These are phyloP conservation scores for Fusarium penzigii DNA, from an alignment of 2,329 filamentous ascomycete genomes.

Conservation along the genomic window DNA sequence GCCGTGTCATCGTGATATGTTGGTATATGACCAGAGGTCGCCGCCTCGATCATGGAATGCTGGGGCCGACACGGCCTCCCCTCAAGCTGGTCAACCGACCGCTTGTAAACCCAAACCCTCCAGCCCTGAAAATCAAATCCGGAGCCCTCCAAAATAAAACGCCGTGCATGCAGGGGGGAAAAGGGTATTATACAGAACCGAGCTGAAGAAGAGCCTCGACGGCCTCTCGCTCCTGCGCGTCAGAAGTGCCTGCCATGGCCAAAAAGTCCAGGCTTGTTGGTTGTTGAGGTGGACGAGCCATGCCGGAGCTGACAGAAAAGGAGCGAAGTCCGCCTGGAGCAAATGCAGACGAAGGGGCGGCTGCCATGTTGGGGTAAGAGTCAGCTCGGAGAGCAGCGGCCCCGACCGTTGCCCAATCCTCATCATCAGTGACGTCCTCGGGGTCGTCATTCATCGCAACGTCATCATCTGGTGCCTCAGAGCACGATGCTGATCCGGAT, in stretches of 20 bases:
- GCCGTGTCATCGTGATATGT: constrained; percentile 37
- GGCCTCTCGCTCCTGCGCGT: constrained; percentile 77
- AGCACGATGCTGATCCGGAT: constrained; percentile 71
- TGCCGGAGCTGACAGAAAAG: constrained; percentile 52
- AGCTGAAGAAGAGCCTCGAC: constrained; percentile 79
- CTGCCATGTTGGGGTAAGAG: constrained; percentile 58
- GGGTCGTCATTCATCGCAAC: constrained; percentile 72
- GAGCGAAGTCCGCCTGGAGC: constrained; percentile 47
- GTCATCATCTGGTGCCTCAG: constrained; percentile 70
- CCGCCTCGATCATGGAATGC: constrained; percentile 30
- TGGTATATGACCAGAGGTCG: constrained; percentile 32
- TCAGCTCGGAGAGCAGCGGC: constrained; percentile 77
- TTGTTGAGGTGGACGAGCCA: constrained; percentile 53
- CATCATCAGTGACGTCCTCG: constrained; percentile 88
- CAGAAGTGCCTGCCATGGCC: constrained; percentile 52
- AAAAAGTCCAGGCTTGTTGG: constrained; percentile 54
- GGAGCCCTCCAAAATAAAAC: constrained; percentile 40
- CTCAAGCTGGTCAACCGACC: constrained; percentile 32
- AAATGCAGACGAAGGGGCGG: constrained; percentile 49
- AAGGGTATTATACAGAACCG: constrained; percentile 68
- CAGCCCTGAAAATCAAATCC: constrained; percentile 14
- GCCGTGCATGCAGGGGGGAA: constrained; percentile 51
- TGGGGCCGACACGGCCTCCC: constrained; percentile 34
- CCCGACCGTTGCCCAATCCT: constrained; percentile 91
- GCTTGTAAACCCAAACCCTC: constrained; percentile 22